A percentile compares a stretch with the other conserved stretches of the same genome.
These are phyloP conservation scores for Dujonia santamariae DNA, from an alignment of 1,139 yeast species.

Conservation along the genomic window DNA sequence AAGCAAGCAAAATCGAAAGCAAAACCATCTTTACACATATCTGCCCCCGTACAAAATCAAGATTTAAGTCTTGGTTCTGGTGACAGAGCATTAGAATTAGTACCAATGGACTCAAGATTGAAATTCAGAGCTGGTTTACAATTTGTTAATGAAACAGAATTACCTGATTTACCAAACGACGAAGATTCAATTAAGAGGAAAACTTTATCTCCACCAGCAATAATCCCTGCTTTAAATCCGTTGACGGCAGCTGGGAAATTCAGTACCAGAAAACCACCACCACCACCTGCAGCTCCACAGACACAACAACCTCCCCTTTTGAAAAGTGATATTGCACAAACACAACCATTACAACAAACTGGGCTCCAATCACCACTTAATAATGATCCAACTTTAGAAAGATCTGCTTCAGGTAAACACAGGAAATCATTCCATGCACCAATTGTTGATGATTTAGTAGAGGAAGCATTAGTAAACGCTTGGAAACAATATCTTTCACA, in stretches of 20 bases:
- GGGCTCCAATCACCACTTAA: constrained; percentile 23
- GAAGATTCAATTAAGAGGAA: constrained; percentile 3
- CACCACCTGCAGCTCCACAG: constrained; percentile 1
- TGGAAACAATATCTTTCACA: constrained; percentile 38
- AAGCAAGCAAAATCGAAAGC: background rate
- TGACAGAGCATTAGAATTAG: constrained; percentile 19
- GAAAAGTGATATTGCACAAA: constrained; percentile 9
- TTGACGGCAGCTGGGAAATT: constrained; percentile 1
- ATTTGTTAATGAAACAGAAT: background rate
- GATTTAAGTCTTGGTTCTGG: constrained; percentile 20
- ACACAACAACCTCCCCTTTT: constrained; percentile 1
- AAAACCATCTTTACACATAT: constrained; percentile 16
- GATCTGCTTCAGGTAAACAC: too few species aligned
- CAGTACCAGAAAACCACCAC: constrained; percentile 1
- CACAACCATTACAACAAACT: too few species aligned
- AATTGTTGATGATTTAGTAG: constrained; percentile 5
- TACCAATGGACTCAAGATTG: constrained; percentile 4
- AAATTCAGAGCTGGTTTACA: constrained; percentile 4
- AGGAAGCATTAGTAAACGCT: constrained; percentile 20
- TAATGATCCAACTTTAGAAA: constrained; percentile 8
- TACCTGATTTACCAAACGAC: constrained; percentile 1
- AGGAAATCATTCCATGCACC: constrained; percentile 6
- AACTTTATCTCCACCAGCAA: constrained; percentile 4
- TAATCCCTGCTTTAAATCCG: constrained; percentile 1
- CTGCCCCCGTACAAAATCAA: constrained; percentile 29